Conservation (phyloP, 139 green algal genomes). For the Monoraphidium neglectum region DNA sequence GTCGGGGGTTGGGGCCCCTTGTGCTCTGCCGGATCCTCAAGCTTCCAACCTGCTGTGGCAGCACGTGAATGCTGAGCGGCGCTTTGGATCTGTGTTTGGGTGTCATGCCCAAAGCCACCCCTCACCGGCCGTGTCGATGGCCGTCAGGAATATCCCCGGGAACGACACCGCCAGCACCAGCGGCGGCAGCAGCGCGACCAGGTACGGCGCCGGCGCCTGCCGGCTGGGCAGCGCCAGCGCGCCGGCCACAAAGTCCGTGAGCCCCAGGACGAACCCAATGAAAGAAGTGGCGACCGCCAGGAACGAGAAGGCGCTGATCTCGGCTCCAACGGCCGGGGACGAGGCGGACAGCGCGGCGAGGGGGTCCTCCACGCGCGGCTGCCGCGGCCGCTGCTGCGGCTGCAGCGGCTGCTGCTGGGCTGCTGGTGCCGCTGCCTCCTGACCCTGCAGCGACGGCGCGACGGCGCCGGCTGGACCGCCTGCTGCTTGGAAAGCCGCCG, state of each 20-base stretch:
- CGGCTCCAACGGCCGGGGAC: slow-evolving; percentile 12
- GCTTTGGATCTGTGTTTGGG: no score
- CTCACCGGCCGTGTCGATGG: slow-evolving; percentile 58
- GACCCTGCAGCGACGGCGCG: not conserved
- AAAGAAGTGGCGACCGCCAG: slow-evolving; percentile 81
- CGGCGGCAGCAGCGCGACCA: slow-evolving; percentile 27
- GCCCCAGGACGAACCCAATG: slow-evolving; percentile 85
- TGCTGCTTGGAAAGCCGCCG: slow-evolving; percentile 2
- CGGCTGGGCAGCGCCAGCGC: slow-evolving; percentile 45
- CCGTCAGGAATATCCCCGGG: slow-evolving; percentile 62
- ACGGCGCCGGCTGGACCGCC: not conserved
- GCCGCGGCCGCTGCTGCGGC: not conserved
- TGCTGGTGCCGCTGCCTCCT: not conserved
- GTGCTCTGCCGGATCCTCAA: no score
- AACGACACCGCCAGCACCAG: slow-evolving; percentile 54
- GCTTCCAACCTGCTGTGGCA: no score
- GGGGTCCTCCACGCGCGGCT: slow-evolving; percentile 39
- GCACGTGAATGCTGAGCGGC: no score
- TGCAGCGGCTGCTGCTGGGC: not conserved
- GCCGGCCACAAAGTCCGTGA: slow-evolving; percentile 80
- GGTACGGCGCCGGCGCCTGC: slow-evolving; percentile 28
- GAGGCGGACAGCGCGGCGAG: slow-evolving; percentile 21
- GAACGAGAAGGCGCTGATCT: slow-evolving; percentile 64
- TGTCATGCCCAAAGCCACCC: not conserved
- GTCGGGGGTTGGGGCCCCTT: no score